Evolutionary conservation across 2,329 filamentous ascomycete species (phyloP).

Genomic region (Aureobasidium pullulans): DNA sequence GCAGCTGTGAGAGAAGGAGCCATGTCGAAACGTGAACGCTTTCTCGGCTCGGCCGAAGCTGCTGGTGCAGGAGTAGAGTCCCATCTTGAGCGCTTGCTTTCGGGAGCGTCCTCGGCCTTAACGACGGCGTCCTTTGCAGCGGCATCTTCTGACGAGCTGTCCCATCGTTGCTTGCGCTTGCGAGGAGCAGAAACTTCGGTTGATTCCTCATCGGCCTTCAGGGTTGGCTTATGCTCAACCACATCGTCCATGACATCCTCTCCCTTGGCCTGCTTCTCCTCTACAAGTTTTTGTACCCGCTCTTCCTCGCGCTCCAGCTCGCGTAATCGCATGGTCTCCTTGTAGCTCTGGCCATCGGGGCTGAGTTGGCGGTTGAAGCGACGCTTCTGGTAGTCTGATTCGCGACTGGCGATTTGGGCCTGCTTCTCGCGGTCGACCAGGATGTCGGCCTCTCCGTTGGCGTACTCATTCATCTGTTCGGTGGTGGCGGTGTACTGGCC

Average conservation of each 20-base stretch:
- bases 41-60: constrained; percentile 49
- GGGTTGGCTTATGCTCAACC: constrained; percentile 58
- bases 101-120: constrained; percentile 26
- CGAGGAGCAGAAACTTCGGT: constrained; percentile 46
- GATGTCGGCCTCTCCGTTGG: constrained; percentile 82
- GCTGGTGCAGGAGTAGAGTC: constrained; percentile 66
- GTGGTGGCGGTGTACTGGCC: constrained; percentile 94
- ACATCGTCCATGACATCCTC: constrained; percentile 56
- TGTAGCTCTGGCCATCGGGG: constrained; percentile 76
- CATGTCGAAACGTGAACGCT: constrained; percentile 86
- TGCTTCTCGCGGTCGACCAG: constrained; percentile 80
- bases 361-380: constrained; percentile 83
- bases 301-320: constrained; percentile 93
- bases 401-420: constrained; percentile 82
- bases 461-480: constrained; percentile 90
- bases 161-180: constrained; percentile 95
- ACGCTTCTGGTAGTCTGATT: constrained; percentile 96
- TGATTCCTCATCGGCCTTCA: constrained; percentile 64
- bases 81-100: constrained; percentile 71
- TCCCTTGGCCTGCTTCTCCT: constrained; percentile 72
- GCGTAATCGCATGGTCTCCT: constrained; percentile 81
- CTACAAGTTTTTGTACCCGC: constrained; percentile 70
- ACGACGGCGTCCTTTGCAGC: constrained; percentile 30
- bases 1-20: constrained; percentile 61
- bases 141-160: constrained; percentile 39